Conservation (phyloP, 2,329 filamentous ascomycete genomes). For the Talaromyces sp. region DNA sequence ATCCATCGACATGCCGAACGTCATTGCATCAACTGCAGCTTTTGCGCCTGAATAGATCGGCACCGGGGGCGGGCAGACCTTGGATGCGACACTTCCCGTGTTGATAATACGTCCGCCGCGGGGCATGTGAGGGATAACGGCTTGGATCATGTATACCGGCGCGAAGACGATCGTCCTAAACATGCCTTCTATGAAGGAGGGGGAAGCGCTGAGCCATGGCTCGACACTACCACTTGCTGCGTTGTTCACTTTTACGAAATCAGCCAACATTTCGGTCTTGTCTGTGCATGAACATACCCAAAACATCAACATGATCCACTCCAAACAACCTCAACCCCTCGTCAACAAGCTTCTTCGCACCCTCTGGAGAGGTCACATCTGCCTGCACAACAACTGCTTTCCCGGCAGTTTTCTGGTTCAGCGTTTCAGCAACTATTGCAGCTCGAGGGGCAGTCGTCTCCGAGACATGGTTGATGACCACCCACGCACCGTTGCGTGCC, state of each 20-base stretch:
- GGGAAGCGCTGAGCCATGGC: conserved; percentile 14
- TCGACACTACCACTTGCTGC: conserved; percentile 19
- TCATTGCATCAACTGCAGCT: conserved; percentile 23
- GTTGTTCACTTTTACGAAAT: conserved; percentile 22
- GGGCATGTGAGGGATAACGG: conserved; percentile 28
- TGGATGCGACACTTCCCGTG: conserved; percentile 31
- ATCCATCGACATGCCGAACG: conserved; percentile 22
- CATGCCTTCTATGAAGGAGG: conserved; percentile 17
- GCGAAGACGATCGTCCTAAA: conserved; percentile 22
- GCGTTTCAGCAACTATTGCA: conserved; percentile 19
- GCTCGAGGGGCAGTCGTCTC: conserved; percentile 21
- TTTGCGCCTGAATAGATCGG: conserved; percentile 25
- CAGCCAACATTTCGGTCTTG: not conserved
- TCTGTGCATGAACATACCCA: conserved; percentile 19
- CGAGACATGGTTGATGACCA: conserved; percentile 28
- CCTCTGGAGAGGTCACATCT: conserved; percentile 21
- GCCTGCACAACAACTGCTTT: conserved; percentile 24
- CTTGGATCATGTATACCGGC: conserved; percentile 22
- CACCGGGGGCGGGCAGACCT: conserved; percentile 20
- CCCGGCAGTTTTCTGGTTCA: conserved; percentile 18
- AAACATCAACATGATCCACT: conserved; percentile 24
- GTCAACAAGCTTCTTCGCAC: conserved; percentile 19
- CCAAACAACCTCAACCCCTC: conserved; percentile 15
- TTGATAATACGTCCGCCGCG: conserved; percentile 37
- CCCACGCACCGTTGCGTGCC: conserved; percentile 29